Base-by-base conservation (phyloP, 495 filamentous ascomycete species). In the Lasiosphaeriaceae sp. region DNA sequence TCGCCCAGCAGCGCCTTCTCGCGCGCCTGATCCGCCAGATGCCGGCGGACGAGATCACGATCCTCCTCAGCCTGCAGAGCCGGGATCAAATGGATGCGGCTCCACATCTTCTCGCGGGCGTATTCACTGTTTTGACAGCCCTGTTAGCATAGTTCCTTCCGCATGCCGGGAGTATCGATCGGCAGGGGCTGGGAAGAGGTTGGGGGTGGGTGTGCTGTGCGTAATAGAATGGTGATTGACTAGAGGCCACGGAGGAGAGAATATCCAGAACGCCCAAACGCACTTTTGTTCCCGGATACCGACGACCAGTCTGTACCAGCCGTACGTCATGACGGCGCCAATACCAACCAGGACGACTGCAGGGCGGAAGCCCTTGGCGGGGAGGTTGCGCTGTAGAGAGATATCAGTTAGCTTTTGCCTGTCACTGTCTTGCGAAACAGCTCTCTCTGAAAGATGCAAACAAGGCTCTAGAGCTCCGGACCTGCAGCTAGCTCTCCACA, bases 21-120 rank as follows among this genome's bases (percentile, higher is more conserved):
- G 44, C 94, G 79, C 54, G 84, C 89, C 79, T 90, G 83, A 66
- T 96, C 89, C 48, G 95, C 94, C 54, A 85, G 84, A 68, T 91
- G 79, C 61, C 92, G 76, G 47, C 94, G 82, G 61, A 95, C 92
- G 67, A 90, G 85, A 77, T 98, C 94, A 47, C 94, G 87, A 77
- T 98, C 94, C 66, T 93, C 89, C 69, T 98, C 94, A 54, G 94
- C 94, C 67, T 97, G 92, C 50, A 98, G 85, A 60, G 94, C 72
- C 29, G 94, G 94, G 68, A 91, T 91, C 48, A 98, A 78, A 71
- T 98, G 83, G 64, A 97, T 92, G 62, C 94, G 87, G 45, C 86
- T 80, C 94, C 94, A 98, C 82, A 96, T 92, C 79, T 98, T 98
- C 68, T 98, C 94, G 46, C 94, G 90, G 52, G 86, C 89, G 58